phyloP scores from a whole-genome alignment of 1,284 basidiomycete genomes.

The Apiotrichum gracile region DNA sequence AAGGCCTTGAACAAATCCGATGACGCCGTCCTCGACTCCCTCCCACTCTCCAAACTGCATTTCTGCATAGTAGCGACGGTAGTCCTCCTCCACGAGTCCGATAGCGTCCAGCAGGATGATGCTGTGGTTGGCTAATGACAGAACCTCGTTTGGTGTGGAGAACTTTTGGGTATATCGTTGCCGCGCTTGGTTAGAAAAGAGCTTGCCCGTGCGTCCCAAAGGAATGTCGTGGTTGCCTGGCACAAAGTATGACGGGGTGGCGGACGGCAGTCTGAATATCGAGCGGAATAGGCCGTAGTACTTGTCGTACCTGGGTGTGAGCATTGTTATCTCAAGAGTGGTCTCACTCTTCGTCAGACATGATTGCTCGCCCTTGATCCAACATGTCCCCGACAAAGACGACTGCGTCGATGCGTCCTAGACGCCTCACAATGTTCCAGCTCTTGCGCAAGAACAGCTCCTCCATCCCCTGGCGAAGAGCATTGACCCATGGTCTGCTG shows the following conservation, averaged over 20 bases:
- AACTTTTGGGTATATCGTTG: conserved; percentile 58
- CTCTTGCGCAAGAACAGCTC: conserved; percentile 67
- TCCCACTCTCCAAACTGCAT: conserved; percentile 56
- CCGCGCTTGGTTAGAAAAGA: conserved; percentile 57
- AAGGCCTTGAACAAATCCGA: conserved; percentile 65
- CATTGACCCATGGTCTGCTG: conserved; percentile 39
- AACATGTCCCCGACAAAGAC: conserved; percentile 78
- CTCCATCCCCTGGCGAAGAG: conserved; percentile 55
- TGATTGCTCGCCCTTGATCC: conserved; percentile 59
- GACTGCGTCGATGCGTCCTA: conserved; percentile 62
- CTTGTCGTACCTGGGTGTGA: conserved; percentile 54
- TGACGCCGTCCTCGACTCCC: conserved; percentile 55
- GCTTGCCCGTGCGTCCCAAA: conserved; percentile 50
- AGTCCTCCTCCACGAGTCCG: conserved; percentile 68
- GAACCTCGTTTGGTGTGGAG: conserved; percentile 35
- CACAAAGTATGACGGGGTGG: conserved; percentile 56
- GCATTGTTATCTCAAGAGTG: not conserved
- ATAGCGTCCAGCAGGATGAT: conserved; percentile 70
- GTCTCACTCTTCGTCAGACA: conserved; percentile 60
- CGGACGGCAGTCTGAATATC: conserved; percentile 54
- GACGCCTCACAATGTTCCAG: conserved; percentile 59
- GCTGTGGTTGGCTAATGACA: conserved; percentile 60
- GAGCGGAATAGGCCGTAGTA: conserved; percentile 59
- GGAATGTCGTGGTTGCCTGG: conserved; percentile 83
- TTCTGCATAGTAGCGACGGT: conserved; percentile 56